Evolutionary conservation across 129 eudicot species (phyloP).

Genomic region (Flaveria sonorensis): DNA sequence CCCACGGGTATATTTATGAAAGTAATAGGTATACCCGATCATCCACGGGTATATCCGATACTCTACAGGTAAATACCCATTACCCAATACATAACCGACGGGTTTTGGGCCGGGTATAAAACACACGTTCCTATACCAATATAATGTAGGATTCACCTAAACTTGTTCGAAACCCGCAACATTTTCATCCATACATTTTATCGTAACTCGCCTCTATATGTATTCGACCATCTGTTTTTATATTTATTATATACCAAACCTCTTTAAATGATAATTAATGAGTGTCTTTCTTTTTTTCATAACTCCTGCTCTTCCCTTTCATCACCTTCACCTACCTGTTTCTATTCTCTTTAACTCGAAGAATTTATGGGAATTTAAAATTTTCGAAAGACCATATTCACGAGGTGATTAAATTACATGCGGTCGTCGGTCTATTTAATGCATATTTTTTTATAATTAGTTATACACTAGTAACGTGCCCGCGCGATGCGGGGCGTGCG

Average conservation of each 20-base stretch:
- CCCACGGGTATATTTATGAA: no score
- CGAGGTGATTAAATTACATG: not conserved
- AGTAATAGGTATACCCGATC: no score
- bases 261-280: constrained; percentile 41
- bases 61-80: no score
- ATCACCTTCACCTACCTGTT: constrained; percentile 25
- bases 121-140: no score
- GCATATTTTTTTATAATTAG: not conserved
- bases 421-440: not conserved
- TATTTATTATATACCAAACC: constrained; percentile 45
- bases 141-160: no score
- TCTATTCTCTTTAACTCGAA: not conserved
- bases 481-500: no score
- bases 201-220: not conserved
- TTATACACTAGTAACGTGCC: no score
- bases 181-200: no score
- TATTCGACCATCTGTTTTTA: constrained; percentile 14
- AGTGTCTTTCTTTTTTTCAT: constrained; percentile 36
- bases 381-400: not conserved
- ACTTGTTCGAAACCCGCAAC: no score
- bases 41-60: no score
- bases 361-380: not conserved
- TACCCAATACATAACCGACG: no score
- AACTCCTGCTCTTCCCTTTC: constrained; percentile 29
- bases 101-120: no score